These are phyloP conservation scores for Geosmithia morbida DNA, from an alignment of 2,329 filamentous ascomycete genomes.

Conservation along the genomic window DNA sequence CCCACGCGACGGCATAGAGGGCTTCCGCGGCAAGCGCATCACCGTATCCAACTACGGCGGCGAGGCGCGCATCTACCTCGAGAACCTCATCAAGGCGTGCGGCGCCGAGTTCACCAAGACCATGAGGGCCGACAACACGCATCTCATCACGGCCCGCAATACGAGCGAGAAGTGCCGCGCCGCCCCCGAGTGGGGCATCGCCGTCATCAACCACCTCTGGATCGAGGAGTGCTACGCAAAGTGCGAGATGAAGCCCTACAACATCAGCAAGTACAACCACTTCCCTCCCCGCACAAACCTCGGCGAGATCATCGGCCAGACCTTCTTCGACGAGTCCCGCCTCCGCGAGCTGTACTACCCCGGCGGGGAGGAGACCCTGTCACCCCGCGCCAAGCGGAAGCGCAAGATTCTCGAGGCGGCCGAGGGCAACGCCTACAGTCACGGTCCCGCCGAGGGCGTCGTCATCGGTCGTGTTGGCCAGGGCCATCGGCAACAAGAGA, in stretches of 20 bases:
- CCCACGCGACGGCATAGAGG: conserved; percentile 60
- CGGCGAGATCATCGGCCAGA: conserved; percentile 84
- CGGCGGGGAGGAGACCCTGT: conserved; percentile 36
- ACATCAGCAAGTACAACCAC: conserved; percentile 63
- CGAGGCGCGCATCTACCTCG: conserved; percentile 82
- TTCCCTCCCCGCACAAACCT: conserved; percentile 86
- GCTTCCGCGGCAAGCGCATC: conserved; percentile 63
- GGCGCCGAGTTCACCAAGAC: conserved; percentile 90
- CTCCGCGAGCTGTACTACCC: conserved; percentile 56
- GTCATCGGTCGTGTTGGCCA: conserved; percentile 22
- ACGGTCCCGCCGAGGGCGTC: conserved; percentile 31
- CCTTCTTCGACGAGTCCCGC: conserved; percentile 51
- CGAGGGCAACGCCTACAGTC: conserved; percentile 32
- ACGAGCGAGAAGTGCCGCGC: conserved; percentile 88
- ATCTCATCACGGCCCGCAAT: conserved; percentile 81
- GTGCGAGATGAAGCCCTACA: conserved; percentile 61
- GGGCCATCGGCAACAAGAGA: conserved; percentile 8
- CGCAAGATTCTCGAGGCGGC: conserved; percentile 33
- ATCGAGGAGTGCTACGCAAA: conserved; percentile 93
- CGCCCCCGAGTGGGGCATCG: conserved; percentile 80
- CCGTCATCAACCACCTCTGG: conserved; percentile 91
- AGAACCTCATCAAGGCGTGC: conserved; percentile 74
- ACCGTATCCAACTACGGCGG: conserved; percentile 95
- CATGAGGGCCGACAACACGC: conserved; percentile 89
- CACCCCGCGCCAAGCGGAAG: conserved; percentile 28